A percentile compares a stretch with the other conserved stretches of the same genome.
These are phyloP conservation scores for Aspergillus latus DNA, from an alignment of 2,329 filamentous ascomycete genomes.

Conservation along the genomic window DNA sequence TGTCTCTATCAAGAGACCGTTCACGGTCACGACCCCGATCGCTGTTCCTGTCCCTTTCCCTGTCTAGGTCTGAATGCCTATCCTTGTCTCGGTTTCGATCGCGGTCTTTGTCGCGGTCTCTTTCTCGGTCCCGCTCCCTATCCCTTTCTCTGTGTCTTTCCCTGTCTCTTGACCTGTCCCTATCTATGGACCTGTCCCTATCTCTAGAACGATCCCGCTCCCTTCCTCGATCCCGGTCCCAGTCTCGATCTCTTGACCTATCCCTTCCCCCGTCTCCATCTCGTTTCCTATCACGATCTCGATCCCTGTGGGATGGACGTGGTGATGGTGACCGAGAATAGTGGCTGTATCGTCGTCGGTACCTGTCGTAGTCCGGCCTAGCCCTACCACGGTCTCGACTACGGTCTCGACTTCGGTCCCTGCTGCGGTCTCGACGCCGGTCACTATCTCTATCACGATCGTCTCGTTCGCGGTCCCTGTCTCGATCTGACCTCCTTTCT, in stretches of 20 bases:
- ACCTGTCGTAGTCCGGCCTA: slow-evolving; percentile 21
- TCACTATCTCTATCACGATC: slow-evolving; percentile 22
- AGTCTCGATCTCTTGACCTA: slow-evolving; percentile 16
- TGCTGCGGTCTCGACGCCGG: slow-evolving; percentile 19
- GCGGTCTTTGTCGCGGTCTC: slow-evolving; percentile 13
- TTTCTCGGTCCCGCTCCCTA: slow-evolving; percentile 14
- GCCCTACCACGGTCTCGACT: slow-evolving; percentile 11
- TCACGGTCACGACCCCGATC: neutral
- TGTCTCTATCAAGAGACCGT: neutral
- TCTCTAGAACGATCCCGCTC: neutral
- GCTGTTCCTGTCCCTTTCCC: slow-evolving; percentile 7
- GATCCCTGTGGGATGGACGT: slow-evolving; percentile 11
- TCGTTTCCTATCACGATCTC: slow-evolving; percentile 14
- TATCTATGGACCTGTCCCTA: slow-evolving; percentile 3
- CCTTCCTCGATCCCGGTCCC: slow-evolving; percentile 16
- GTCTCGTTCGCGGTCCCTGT: slow-evolving; percentile 13
- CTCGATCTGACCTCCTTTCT: slow-evolving; percentile 9
- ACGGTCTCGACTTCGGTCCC: slow-evolving; percentile 9
- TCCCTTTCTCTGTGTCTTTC: slow-evolving; percentile 14
- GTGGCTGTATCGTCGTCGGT: slow-evolving; percentile 27
- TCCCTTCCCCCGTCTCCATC: slow-evolving; percentile 15
- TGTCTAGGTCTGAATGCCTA: slow-evolving; percentile 11
- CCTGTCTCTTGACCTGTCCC: slow-evolving; percentile 15
- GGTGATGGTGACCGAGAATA: slow-evolving; percentile 28
- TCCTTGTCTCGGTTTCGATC: slow-evolving; percentile 12